phyloP scores from a whole-genome alignment of 2,329 filamentous ascomycete genomes.

The Hysterium pulicare region DNA sequence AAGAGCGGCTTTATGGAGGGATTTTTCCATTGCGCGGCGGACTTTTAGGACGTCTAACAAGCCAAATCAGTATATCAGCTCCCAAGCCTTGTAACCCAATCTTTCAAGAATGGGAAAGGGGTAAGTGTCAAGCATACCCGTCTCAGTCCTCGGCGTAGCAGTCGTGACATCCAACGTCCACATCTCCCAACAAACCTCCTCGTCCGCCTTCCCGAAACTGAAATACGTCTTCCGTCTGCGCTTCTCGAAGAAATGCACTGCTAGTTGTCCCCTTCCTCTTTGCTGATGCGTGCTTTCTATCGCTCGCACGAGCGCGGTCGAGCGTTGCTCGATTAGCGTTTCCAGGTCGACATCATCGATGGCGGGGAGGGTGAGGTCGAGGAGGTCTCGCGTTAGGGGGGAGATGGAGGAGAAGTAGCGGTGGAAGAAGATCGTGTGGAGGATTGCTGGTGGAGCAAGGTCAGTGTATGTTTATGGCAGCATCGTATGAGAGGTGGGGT shows the following conservation, averaged over 20 bases:
- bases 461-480: no score
- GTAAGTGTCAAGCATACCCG: slow-evolving; percentile 55
- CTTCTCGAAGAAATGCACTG: slow-evolving; percentile 94
- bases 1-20: slow-evolving; percentile 79
- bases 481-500: slow-evolving; percentile 1
- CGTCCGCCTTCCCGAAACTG: slow-evolving; percentile 73
- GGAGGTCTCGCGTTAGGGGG: slow-evolving; percentile 80
- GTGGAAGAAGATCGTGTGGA: slow-evolving; percentile 98
- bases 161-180: slow-evolving; percentile 96
- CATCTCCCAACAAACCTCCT: slow-evolving; percentile 94
- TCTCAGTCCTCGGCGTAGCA: slow-evolving; percentile 82
- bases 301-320: slow-evolving; percentile 73
- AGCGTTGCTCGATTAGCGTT: slow-evolving; percentile 87
- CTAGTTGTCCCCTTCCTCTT: slow-evolving; percentile 71
- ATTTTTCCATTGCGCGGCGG: slow-evolving; percentile 85
- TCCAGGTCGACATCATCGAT: slow-evolving; percentile 89
- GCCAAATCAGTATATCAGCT: not conserved
- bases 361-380: slow-evolving; percentile 85
- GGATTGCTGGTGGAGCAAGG: slow-evolving; percentile 60
- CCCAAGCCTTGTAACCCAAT: not conserved
- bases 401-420: slow-evolving; percentile 87
- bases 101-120: not conserved
- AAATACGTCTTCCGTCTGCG: slow-evolving; percentile 75
- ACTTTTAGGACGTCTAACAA: slow-evolving; percentile 76
- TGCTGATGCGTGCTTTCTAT: slow-evolving; percentile 56